Conservation (phyloP, 371 early-diverging fungal species). For the Apophysomyces ossiformis region DNA sequence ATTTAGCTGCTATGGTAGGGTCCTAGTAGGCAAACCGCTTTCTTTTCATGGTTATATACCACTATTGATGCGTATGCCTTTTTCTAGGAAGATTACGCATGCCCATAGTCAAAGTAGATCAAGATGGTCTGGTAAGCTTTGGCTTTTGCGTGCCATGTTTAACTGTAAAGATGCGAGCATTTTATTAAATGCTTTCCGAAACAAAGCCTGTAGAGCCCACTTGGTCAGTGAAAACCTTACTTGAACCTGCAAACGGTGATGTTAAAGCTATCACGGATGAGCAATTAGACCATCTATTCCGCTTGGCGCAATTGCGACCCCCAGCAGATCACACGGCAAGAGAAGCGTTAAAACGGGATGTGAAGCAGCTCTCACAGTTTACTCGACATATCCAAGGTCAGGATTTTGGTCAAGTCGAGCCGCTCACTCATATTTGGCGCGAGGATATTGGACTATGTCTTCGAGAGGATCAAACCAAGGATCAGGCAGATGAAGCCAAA, state of each 20-base stretch:
- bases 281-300: conserved; percentile 38
- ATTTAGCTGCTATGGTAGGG: neutral
- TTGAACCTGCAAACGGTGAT: conserved; percentile 15
- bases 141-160: neutral
- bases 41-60: neutral
- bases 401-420: conserved; percentile 25
- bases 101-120: neutral
- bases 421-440: conserved; percentile 43
- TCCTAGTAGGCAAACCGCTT: neutral
- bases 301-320: conserved; percentile 34
- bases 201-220: conserved; percentile 34
- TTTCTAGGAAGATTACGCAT: neutral
- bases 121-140: conserved; percentile 6
- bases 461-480: conserved; percentile 21
- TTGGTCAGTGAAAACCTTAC: conserved; percentile 35
- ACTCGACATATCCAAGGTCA: conserved; percentile 31
- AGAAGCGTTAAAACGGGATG: conserved; percentile 30
- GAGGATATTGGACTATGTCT: conserved; percentile 23
- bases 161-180: neutral
- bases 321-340: conserved; percentile 15
- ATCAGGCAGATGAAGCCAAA: conserved; percentile 10
- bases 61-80: neutral
- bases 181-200: neutral
- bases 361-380: conserved; percentile 38
- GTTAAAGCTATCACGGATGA: conserved; percentile 32